A percentile compares a stretch with the other conserved stretches of the same genome.
These are phyloP conservation scores for Phytophthora megakarya DNA, from an alignment of 352 stramenopile species.

Conservation along the genomic window DNA sequence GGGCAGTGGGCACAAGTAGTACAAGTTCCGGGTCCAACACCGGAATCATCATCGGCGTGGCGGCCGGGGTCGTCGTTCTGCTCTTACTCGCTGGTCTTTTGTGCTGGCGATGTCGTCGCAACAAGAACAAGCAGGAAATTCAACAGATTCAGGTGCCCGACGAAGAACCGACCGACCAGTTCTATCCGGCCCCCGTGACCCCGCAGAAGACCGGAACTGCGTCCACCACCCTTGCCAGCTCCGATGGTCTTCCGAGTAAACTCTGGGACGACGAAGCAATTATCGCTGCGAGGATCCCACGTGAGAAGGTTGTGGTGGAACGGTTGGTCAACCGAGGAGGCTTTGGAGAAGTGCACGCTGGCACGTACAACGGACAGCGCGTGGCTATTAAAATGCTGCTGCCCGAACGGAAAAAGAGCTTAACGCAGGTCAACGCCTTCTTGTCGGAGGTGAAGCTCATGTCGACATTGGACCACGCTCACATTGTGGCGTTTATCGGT, in stretches of 20 bases:
- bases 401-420: conserved; percentile 29
- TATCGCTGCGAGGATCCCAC: conserved; percentile 26
- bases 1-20: not conserved
- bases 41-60: conserved; percentile 30
- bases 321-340: conserved; percentile 29
- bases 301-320: conserved; percentile 31
- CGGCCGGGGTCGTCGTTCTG: conserved; percentile 18
- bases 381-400: conserved; percentile 39
- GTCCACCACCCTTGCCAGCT: conserved; percentile 26
- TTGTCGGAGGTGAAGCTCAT: conserved; percentile 37
- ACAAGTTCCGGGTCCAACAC: conserved; percentile 12
- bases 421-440: conserved; percentile 37
- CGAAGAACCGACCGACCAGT: conserved; percentile 6
- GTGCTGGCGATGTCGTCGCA: conserved; percentile 21
- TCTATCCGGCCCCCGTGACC: conserved; percentile 12
- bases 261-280: conserved; percentile 46
- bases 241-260: conserved; percentile 20
- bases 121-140: conserved; percentile 12
- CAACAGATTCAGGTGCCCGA: conserved; percentile 19
- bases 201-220: conserved; percentile 24
- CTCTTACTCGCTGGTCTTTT: conserved; percentile 21
- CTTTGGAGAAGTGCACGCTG: conserved; percentile 32
- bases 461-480: conserved; percentile 32
- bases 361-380: conserved; percentile 32
- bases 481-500: conserved; percentile 51